Evolutionary conservation across 805 yeast species (phyloP).

Genomic region (Debaryomyces maramus): DNA sequence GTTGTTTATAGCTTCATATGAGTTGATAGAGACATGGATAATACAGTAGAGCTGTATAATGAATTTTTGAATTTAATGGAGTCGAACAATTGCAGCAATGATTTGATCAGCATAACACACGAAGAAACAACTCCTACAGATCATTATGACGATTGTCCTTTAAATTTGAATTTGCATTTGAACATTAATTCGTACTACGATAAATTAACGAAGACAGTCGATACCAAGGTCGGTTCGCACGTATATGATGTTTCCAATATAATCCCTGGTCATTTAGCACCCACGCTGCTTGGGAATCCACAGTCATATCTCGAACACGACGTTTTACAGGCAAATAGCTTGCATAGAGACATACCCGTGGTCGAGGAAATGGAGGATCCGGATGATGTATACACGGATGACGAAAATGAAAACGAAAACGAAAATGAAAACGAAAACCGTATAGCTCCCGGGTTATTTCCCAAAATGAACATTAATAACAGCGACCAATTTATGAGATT

Average conservation of each 20-base stretch:
- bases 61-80: constrained; percentile 27
- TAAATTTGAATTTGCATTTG: constrained; percentile 10
- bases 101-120: constrained; percentile 10
- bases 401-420: constrained; percentile 10
- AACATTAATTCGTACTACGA: constrained; percentile 10
- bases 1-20: too few species aligned
- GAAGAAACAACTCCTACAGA: constrained; percentile 5
- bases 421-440: constrained; percentile 17
- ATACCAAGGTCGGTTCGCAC: neutral
- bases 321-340: neutral
- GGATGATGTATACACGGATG: constrained; percentile 4
- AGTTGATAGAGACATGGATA: constrained; percentile 1
- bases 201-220: constrained; percentile 3
- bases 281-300: too few species aligned
- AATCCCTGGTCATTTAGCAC: too few species aligned
- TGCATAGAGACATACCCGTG: too few species aligned
- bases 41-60: constrained; percentile 24
- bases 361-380: too few species aligned
- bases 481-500: constrained; percentile 24
- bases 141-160: neutral
- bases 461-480: constrained; percentile 28
- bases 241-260: neutral
- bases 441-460: constrained; percentile 39
- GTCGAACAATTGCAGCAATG: constrained; percentile 15
- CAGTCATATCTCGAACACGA: neutral